Base-by-base conservation (phyloP, 2,329 filamentous ascomycete species). In the Alternaria sp. region DNA sequence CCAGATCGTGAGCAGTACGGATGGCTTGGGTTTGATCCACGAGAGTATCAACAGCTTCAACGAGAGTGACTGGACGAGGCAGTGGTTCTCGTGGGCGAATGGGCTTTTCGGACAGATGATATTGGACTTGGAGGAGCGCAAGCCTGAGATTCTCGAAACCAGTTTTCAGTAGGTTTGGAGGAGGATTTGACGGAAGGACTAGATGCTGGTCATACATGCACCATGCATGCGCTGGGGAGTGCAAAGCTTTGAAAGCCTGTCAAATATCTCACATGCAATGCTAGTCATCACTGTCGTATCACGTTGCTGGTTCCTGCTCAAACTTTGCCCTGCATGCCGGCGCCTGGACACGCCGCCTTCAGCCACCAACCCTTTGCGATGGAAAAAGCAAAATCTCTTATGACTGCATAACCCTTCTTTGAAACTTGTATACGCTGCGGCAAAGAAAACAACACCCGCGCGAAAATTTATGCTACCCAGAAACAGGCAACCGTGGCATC, bases 31-130 rank as follows among this genome's bases (percentile, higher is more conserved):
- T 0, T 67, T 86, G 71, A 82, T 86, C 19, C 84, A 86, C 64
- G 84, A 86, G 75, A 85, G 83, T 60, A 80, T 86, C 64, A 84
- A 84, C 64, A 80, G 77, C n/a, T 84, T 81, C 66, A 82, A 85
- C 64, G 71, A 72, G 30, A 79, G 69, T 15, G 74, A 82, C 61
- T 86, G 81, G 79, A 84, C 83, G 25, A 78, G 84, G 62, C 83
- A 84, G 63, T 86, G 84, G 77, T 85, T 85, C 67, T 81, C 80
- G 5, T 86, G 84, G 84, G 84, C 83, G 32, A 86, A 84, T 68
- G 84, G 82, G 11, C 71, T 86, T 59, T 86, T 83, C 74, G 84
- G 83, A 10, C 82, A 84, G 71, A 82, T 83, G 81, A 81, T 85
- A 23, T 58, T 85, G 25, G 81, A 84, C 61, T 67, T 85, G 40